A percentile compares a stretch with the other conserved stretches of the same genome.
Conservation (phyloP, 2,329 filamentous ascomycete species). For the Botryotinia narcissicola region DNA sequence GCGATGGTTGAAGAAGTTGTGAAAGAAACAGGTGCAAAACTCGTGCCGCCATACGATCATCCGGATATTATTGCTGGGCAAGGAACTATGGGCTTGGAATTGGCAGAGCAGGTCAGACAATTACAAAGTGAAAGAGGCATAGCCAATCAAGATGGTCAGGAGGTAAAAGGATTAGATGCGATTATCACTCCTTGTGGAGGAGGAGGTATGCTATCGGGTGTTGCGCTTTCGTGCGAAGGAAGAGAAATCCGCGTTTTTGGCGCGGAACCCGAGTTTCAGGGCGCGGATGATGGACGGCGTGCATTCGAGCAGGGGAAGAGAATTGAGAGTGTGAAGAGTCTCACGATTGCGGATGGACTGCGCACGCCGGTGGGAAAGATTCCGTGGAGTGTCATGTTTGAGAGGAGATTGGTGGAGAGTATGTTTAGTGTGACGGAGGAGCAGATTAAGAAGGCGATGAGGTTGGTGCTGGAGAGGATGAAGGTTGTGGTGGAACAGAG, state of each 20-base stretch:
- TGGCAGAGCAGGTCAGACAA: constrained; percentile 68
- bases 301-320: constrained; percentile 64
- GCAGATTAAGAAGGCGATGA: constrained; percentile 75
- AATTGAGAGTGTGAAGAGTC: constrained; percentile 65
- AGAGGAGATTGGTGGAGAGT: constrained; percentile 64
- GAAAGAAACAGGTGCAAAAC: constrained; percentile 66
- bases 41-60: constrained; percentile 91
- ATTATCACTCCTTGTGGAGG: constrained; percentile 84
- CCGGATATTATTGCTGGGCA: constrained; percentile 89
- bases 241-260: constrained; percentile 79
- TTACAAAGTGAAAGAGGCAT: constrained; percentile 43
- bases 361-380: constrained; percentile 75
- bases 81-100: constrained; percentile 82
- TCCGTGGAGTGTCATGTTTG: constrained; percentile 76
- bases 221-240: constrained; percentile 71
- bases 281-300: constrained; percentile 77
- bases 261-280: constrained; percentile 78
- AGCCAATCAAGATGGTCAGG: neutral
- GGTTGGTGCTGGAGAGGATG: constrained; percentile 78
- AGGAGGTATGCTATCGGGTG: constrained; percentile 81
- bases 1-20: constrained; percentile 69
- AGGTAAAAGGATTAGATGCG: constrained; percentile 51
- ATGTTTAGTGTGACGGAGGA: constrained; percentile 76
- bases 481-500: constrained; percentile 91
- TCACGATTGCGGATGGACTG: constrained; percentile 87